These are phyloP conservation scores for Melanogaster broomeanus DNA, from an alignment of 768 basidiomycete genomes.

Conservation along the genomic window DNA sequence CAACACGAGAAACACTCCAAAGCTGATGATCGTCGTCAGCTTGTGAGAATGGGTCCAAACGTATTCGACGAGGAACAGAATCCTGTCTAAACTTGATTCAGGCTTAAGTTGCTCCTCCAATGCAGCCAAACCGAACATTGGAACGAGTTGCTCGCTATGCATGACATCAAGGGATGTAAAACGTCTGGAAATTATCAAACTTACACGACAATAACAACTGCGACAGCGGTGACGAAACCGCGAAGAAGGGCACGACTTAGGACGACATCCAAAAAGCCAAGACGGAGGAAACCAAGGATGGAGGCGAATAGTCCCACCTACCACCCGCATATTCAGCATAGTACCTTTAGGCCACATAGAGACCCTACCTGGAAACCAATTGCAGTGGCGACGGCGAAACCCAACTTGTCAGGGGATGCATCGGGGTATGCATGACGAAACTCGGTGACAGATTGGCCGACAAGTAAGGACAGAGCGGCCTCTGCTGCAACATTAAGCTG, in stretches of 20 bases:
- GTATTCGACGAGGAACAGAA: conserved; percentile 70
- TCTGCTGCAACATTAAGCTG: conserved; percentile 88
- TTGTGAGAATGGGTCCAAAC: conserved; percentile 56
- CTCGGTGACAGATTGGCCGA: conserved; percentile 84
- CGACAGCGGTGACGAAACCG: conserved; percentile 86
- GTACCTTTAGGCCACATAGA: background rate
- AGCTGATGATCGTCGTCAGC: conserved; percentile 74
- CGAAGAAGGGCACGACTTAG: conserved; percentile 85
- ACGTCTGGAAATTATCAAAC: conserved; percentile 24
- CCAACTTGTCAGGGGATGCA: conserved; percentile 46
- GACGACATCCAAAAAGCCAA: conserved; percentile 94
- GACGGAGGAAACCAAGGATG: conserved; percentile 79
- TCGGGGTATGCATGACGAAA: conserved; percentile 52
- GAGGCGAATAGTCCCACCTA: conserved; percentile 87
- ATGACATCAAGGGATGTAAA: background rate
- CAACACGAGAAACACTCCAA: conserved; percentile 66
- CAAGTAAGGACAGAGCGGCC: conserved; percentile 81
- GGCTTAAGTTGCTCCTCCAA: conserved; percentile 58
- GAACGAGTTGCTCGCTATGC: conserved; percentile 76
- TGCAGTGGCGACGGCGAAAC: conserved; percentile 71
- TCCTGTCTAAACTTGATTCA: conserved; percentile 73
- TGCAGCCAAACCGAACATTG: conserved; percentile 80
- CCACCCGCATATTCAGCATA: background rate
- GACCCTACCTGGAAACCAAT: conserved; percentile 76
- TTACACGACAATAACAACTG: conserved; percentile 82